A percentile compares a stretch with the other conserved stretches of the same genome.
phyloP scores from a whole-genome alignment of 176 grass and related monocot genomes.

The Ensete glaucum region DNA sequence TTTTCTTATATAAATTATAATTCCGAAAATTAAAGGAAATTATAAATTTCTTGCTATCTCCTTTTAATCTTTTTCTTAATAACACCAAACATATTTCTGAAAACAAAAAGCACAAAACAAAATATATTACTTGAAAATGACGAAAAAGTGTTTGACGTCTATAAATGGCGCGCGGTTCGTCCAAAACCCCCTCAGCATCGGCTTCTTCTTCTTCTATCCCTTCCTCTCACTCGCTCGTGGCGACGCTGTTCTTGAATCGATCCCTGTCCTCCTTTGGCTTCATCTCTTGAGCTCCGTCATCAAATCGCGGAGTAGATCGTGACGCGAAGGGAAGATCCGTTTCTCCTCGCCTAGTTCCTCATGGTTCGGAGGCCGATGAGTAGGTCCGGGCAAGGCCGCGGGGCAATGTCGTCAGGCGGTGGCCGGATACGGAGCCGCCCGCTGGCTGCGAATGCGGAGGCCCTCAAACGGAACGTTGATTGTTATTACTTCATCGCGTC shows the following conservation, averaged over 20 bases:
- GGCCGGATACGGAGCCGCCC: not conserved
- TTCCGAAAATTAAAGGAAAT: no score
- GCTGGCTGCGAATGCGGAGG: conserved; percentile 32
- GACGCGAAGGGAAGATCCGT: not conserved
- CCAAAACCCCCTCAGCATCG: no score
- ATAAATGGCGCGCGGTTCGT: no score
- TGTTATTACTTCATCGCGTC: conserved; percentile 72
- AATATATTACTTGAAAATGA: no score
- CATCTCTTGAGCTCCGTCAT: not conserved
- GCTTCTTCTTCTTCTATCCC: no score
- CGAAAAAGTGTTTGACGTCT: no score
- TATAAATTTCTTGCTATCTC: no score
- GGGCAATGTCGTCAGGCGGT: not conserved
- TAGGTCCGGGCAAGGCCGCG: not conserved
- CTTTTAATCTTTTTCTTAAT: no score
- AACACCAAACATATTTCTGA: no score
- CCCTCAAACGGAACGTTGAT: conserved; percentile 36
- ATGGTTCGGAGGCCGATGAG: not conserved
- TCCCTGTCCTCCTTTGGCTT: not conserved
- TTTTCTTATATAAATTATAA: no score
- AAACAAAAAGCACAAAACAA: no score
- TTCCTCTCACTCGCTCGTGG: no score
- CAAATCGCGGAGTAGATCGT: not conserved
- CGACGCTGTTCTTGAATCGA: not conserved
- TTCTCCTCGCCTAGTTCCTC: not conserved